Conservation (phyloP, 2,329 filamentous ascomycete species). For the Shiraia sp. region DNA sequence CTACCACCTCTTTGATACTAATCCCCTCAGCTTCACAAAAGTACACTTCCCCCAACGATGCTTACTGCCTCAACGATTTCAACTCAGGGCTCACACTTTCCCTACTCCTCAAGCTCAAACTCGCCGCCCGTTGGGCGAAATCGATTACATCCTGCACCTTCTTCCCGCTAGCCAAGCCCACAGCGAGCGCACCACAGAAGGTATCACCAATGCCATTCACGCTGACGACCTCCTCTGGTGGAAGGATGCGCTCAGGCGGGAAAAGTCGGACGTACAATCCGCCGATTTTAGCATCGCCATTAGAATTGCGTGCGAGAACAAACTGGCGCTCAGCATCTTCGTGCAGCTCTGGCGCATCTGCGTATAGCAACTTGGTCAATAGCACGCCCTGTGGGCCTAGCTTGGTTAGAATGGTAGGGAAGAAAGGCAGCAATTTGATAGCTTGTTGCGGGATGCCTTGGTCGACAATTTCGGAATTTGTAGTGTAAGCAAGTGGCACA, state of each 20-base stretch:
- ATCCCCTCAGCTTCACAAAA: no score
- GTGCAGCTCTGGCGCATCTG: slow-evolving; percentile 68
- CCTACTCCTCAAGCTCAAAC: slow-evolving; percentile 73
- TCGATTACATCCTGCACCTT: slow-evolving; percentile 67
- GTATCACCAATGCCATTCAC: slow-evolving; percentile 97
- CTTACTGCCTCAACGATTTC: slow-evolving; percentile 28
- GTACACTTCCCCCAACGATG: background rate
- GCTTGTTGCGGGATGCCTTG: slow-evolving; percentile 80
- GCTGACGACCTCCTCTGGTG: slow-evolving; percentile 70
- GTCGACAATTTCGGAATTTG: slow-evolving; percentile 70
- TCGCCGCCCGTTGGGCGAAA: slow-evolving; percentile 79
- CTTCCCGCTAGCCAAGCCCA: slow-evolving; percentile 67
- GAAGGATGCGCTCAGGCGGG: slow-evolving; percentile 66
- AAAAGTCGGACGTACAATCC: slow-evolving; percentile 82
- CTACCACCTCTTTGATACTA: no score
- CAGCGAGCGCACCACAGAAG: slow-evolving; percentile 82
- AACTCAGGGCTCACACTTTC: slow-evolving; percentile 71
- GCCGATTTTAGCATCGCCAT: slow-evolving; percentile 58
- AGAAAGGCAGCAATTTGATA: slow-evolving; percentile 83
- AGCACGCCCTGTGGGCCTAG: slow-evolving; percentile 77
- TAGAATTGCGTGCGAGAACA: slow-evolving; percentile 66
- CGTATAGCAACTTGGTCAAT: slow-evolving; percentile 69
- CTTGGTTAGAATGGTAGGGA: slow-evolving; percentile 84
- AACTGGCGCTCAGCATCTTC: slow-evolving; percentile 67
- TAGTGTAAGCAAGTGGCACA: slow-evolving; percentile 71